phyloP scores from a whole-genome alignment of 2,329 filamentous ascomycete species.

The Trichoderma simmonsii region DNA sequence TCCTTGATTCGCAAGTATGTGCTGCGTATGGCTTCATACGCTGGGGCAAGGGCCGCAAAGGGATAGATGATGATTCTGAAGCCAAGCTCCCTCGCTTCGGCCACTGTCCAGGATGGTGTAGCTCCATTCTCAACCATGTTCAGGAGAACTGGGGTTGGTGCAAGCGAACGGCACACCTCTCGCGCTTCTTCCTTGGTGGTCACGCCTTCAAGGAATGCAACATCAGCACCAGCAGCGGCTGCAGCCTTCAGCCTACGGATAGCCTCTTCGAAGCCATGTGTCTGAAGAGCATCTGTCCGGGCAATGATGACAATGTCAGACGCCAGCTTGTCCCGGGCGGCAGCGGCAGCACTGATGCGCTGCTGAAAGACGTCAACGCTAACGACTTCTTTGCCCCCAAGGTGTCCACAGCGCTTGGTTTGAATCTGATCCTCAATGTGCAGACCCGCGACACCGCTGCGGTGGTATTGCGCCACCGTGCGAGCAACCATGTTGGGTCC shows the following conservation, averaged over 20 bases:
- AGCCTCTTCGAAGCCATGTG: conserved; percentile 56
- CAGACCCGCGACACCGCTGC: conserved; percentile 55
- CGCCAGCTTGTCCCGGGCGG: conserved; percentile 45
- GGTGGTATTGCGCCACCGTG: conserved; percentile 51
- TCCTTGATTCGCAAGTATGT: conserved; percentile 40
- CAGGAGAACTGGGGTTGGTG: conserved; percentile 49
- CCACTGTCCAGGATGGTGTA: conserved; percentile 51
- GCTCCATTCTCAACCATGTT: conserved; percentile 58
- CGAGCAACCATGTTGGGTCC: conserved; percentile 51
- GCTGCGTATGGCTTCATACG: conserved; percentile 42
- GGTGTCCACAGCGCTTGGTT: conserved; percentile 63
- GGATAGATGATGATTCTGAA: conserved; percentile 55
- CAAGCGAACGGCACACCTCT: conserved; percentile 45
- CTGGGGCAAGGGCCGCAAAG: conserved; percentile 44
- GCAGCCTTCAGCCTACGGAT: conserved; percentile 50
- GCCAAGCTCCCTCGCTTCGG: conserved; percentile 53
- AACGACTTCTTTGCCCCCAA: conserved; percentile 61
- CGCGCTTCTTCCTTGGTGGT: conserved; percentile 48
- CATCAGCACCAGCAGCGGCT: conserved; percentile 55
- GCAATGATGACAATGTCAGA: conserved; percentile 64
- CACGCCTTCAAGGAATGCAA: conserved; percentile 59
- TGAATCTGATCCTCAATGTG: conserved; percentile 64
- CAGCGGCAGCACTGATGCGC: conserved; percentile 55
- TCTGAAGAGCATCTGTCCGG: conserved; percentile 59
- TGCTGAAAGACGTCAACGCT: conserved; percentile 46